A percentile compares a stretch with the other conserved stretches of the same genome.
phyloP scores from a whole-genome alignment of 2,329 filamentous ascomycete genomes.

The Ophiostoma australiae region DNA sequence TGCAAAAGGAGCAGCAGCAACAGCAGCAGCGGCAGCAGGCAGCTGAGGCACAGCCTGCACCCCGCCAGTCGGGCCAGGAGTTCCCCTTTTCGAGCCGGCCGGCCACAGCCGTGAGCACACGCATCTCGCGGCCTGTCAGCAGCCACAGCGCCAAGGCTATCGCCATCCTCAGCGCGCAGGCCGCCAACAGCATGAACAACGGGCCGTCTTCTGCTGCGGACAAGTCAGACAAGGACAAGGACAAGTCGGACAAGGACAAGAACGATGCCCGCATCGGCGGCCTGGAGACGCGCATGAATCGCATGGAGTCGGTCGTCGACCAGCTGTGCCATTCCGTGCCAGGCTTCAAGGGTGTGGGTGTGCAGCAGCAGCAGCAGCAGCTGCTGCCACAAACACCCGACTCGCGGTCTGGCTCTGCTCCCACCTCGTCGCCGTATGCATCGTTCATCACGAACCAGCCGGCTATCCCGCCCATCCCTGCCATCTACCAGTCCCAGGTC shows the following conservation, averaged over 20 bases:
- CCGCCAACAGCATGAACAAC: neutral
- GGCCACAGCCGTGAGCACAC: constrained; percentile 18
- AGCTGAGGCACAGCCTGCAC: neutral
- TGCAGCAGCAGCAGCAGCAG: neutral
- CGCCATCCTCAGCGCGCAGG: neutral
- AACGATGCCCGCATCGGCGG: constrained; percentile 49
- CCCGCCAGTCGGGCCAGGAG: neutral
- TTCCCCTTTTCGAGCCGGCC: constrained; percentile 6
- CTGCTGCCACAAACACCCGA: constrained; percentile 27
- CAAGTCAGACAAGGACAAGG: neutral
- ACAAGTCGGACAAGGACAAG: constrained; percentile 47
- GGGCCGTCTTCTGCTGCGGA: neutral
- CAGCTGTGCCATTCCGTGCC: constrained; percentile 47
- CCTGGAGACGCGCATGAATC: constrained; percentile 49
- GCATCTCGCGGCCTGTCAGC: constrained; percentile 7
- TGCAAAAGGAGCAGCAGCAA: neutral
- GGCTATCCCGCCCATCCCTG: constrained; percentile 30
- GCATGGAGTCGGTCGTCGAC: constrained; percentile 50
- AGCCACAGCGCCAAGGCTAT: constrained; percentile 15
- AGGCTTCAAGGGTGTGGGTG: constrained; percentile 32
- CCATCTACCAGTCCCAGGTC: constrained; percentile 33
- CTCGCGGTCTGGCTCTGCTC: constrained; percentile 29
- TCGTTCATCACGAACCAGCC: neutral
- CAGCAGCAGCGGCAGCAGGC: constrained; percentile 9
- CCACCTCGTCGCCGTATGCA: neutral